Evolutionary conservation across 768 basidiomycete species (phyloP), one percentile per base, ranked within the genome.

Genomic region (Boletus barrowsii): DNA sequence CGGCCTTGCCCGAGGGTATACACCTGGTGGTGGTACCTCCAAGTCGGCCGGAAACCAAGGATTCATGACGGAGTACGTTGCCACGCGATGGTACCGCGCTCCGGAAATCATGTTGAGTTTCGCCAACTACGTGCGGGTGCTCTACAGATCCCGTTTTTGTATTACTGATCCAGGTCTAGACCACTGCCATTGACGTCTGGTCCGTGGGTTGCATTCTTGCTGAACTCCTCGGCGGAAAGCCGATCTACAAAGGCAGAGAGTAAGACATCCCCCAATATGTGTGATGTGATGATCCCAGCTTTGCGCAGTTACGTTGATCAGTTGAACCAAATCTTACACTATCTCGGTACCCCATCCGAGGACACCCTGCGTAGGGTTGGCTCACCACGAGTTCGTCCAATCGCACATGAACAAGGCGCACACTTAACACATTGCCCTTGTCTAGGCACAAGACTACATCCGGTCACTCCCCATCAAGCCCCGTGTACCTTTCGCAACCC

Each of bases 21-120:
- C 88, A 20, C 92, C 92, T 5, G 90, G 88, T 18, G 82, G 86
- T 43, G 87, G 88, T 33, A 83, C 81, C 35, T 86, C 83, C 49
- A 84, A 79, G 59, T 79, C 85, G 1, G 84, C 87, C 20, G 86
- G 87, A 36, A 89, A 90, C 64, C 88, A 88, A 65, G 96, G 96
- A 0, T 98, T 98, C 75, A 98, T 98, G 96, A 98, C 97, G 0
- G 97, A 98, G 74, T 98, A 96, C 70, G 90, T 98, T 32, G 96
- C 96, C n/a, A 99, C 96, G 9, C 81, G 96, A 53, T 98, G 96
- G 96, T 99, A 99, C 70, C 80, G 96, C 35, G 96, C 96, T 20
- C 96, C 97, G 0, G 97, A 99, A 75, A 99, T 98, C 73, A 99
- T 98, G 97, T 70, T 98, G 63, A 94, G 92, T 75, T 96, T 93